These are phyloP conservation scores for Nectriaceae sp. DNA, from an alignment of 2,329 filamentous ascomycete genomes.

Conservation along the genomic window DNA sequence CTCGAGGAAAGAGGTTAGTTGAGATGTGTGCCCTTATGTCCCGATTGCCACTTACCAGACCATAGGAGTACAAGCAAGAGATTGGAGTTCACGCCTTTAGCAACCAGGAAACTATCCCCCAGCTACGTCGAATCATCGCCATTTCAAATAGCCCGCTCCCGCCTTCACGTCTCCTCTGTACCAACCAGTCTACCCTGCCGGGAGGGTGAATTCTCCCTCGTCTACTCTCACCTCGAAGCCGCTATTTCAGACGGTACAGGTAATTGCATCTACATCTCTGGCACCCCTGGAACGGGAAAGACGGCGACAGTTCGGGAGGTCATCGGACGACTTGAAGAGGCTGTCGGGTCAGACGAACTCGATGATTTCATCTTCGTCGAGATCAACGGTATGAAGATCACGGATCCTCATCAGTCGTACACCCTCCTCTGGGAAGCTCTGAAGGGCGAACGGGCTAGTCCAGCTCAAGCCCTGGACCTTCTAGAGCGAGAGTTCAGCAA, in stretches of 20 bases:
- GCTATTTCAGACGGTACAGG: constrained; percentile 93
- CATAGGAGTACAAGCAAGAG: constrained; percentile 60
- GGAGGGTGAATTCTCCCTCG: constrained; percentile 86
- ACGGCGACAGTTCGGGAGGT: constrained; percentile 97
- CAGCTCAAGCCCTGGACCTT: constrained; percentile 86
- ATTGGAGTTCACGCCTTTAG: constrained; percentile 93
- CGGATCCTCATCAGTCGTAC: constrained; percentile 96
- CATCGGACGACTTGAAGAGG: constrained; percentile 82
- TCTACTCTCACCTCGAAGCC: constrained; percentile 91
- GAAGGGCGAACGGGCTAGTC: constrained; percentile 88
- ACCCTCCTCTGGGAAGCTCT: constrained; percentile 94
- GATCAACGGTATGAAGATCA: constrained; percentile 99
- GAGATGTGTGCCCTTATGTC: not conserved
- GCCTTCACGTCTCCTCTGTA: constrained; percentile 91
- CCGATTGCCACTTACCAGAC: constrained; percentile 38
- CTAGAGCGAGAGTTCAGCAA: constrained; percentile 91
- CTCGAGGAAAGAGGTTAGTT: constrained; percentile 33
- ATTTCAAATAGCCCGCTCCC: constrained; percentile 85
- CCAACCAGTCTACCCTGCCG: constrained; percentile 87
- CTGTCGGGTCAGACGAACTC: constrained; percentile 84
- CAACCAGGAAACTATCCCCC: constrained; percentile 80
- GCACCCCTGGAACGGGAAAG: constrained; percentile 97
- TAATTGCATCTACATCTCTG: constrained; percentile 97
- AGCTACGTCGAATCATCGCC: constrained; percentile 77
- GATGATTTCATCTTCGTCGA: constrained; percentile 99